Evolutionary conservation across 345 rosid species (phyloP), one percentile per base, ranked within the genome.

Genomic region (Gossypium longicalyx): DNA sequence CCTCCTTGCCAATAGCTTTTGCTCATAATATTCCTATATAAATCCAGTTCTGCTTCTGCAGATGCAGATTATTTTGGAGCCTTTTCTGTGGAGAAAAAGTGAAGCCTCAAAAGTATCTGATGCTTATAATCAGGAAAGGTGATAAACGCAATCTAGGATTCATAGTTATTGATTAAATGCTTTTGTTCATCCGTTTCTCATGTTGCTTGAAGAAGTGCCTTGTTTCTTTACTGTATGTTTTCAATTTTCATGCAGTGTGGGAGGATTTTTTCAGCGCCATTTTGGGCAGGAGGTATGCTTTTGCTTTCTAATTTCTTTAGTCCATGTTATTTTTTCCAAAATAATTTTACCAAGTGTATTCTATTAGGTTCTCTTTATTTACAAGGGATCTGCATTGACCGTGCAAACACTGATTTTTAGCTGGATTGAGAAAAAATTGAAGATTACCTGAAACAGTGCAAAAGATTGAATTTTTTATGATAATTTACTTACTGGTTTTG

Each of bases 221-320:
- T 66, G 57, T 73, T 48, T 22, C 51, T 6, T 52, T 77, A 44
- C 67, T 49, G 29, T 47, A 67, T 78, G 43, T 45, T 71, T 43
- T 73, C 59, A 77, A 2, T 72, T 48, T 74, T 29, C 60, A 58
- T 81, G 87, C 87, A 89, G 93, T 67, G 93, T 87, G 49, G 87
- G 88, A 12, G 84, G 78, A 48, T 89, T 87, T 78, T 89, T 89
- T 54, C 77, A 83, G 82, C 91, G 91, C 3, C 93, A 89, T 87
- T 89, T 87, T 69, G 93, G 93, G 45, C 84, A 76, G 75, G 93
- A 89, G 90, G 93, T 89, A 87, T 57, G 52, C 10, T 44, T 34
- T 80, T 43, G 34, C 70, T 15, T 22, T 67, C 20, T 69, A 20
- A 7, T 65, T 53, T 75, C 63, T 56, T 62, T 64, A 49, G 47